Evolutionary conservation across 2,329 filamentous ascomycete species (phyloP), one percentile per base, ranked within the genome.

Genomic region (Cladophialophora immunda): DNA sequence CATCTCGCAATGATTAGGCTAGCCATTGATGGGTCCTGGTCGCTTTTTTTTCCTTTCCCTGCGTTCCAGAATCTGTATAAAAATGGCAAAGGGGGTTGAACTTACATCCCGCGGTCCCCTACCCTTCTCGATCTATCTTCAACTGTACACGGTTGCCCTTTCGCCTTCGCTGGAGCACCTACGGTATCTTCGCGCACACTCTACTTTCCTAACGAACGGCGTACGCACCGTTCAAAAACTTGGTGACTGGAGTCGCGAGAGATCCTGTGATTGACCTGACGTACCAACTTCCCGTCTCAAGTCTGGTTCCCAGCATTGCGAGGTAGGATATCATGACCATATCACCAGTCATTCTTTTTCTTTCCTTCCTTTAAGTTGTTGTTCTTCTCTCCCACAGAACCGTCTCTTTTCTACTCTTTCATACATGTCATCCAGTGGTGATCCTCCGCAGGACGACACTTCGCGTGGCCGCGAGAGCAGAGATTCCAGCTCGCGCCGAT

Each of bases 351-450:
- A 53, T 36, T 30, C 47, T 50, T 62, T 41, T 25, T 55, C 52
- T 17, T 50, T 47, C 27, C 15, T 29, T 47, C 59, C 22, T 36
- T 55, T 36, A 32, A 56, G 9, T 30, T 32, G 27, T 55, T 11
- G 27, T 30, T 55, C 32, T 41, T 50, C 47, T 53, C 41, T 47
- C n/a, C 29, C 13, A 38, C 58, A 53, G 7, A 30, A 25, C 30
- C 29, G 8, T 22, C 29, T 27, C 22, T 47, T 30, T 22, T 13
- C 38, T 50, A 61, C 19, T 41, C 34, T 19, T 59, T 30, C 36
- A 61, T 64, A 60, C 55, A 70, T 70, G 68, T 68, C 68, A 52
- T 64, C 65, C 25, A 59, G 55, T 66, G 66, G 54, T 52, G 45
- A 64, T 30, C 58, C 61, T 58, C 45, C 60, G 47, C 66, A 66